Percentiles rank a stretch among this genome's conserved stretches.
Evolutionary conservation across 1,284 basidiomycete genomes (phyloP).

Genomic region (Papiliotrema nemorosa): DNA sequence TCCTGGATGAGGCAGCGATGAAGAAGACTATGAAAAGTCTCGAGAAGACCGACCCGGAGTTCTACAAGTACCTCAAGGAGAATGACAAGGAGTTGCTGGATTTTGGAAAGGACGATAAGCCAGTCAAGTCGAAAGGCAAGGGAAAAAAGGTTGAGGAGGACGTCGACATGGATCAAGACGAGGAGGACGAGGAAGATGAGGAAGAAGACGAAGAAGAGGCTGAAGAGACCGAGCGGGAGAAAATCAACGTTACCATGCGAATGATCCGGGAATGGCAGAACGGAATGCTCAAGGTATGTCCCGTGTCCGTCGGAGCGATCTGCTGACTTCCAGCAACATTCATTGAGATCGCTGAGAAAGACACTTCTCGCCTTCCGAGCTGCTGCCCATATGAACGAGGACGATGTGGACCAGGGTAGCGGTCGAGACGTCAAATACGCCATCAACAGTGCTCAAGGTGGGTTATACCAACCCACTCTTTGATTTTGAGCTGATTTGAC

Average conservation of each 20-base stretch:
- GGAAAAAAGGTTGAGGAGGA: slow-evolving; percentile 51
- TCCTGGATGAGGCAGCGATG: slow-evolving; percentile 61
- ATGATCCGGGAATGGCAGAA: slow-evolving; percentile 83
- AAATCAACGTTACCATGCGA: slow-evolving; percentile 63
- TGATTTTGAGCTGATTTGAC: background rate
- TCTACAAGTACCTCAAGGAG: slow-evolving; percentile 96
- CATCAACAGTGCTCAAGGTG: slow-evolving; percentile 73
- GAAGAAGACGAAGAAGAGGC: slow-evolving; percentile 46
- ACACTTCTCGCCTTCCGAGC: slow-evolving; percentile 84
- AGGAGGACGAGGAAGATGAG: slow-evolving; percentile 52
- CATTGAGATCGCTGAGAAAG: slow-evolving; percentile 77
- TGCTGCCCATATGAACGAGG: slow-evolving; percentile 83
- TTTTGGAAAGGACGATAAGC: slow-evolving; percentile 56
- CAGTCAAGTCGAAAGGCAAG: slow-evolving; percentile 31
- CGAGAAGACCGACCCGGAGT: slow-evolving; percentile 94
- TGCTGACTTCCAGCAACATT: slow-evolving; percentile 62
- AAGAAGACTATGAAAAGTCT: slow-evolving; percentile 77
- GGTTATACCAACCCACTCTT: slow-evolving; percentile 10
- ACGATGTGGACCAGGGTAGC: slow-evolving; percentile 57
- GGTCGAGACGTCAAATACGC: slow-evolving; percentile 62
- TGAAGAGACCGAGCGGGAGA: slow-evolving; percentile 46
- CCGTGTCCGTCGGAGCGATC: background rate
- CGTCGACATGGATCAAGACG: slow-evolving; percentile 43
- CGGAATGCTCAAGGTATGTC: slow-evolving; percentile 72
- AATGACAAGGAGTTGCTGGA: slow-evolving; percentile 86